Evolutionary conservation across 805 yeast genomes (phyloP).

Genomic region (Metschnikowia peoriensis): DNA sequence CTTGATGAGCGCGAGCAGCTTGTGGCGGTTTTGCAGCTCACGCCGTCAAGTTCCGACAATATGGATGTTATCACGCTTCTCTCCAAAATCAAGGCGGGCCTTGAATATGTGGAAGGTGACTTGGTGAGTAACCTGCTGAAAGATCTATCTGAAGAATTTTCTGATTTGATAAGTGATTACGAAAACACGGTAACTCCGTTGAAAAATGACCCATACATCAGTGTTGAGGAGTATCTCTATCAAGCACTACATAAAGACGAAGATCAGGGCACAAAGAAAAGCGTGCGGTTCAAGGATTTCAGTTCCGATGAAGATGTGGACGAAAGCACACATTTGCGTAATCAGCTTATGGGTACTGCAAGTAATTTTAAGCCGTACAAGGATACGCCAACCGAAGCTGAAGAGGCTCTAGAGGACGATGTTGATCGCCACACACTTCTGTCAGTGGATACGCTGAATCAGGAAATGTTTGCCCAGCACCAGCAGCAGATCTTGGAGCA

Average conservation of each 20-base stretch:
- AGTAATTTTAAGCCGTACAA: conserved; percentile 33
- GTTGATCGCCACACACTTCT: conserved; percentile 20
- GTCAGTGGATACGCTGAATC: conserved; percentile 33
- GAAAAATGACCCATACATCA: conserved; percentile 27
- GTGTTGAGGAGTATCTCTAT: conserved; percentile 31
- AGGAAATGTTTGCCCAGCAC: conserved; percentile 42
- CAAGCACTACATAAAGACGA: conserved; percentile 2
- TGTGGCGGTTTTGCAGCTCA: conserved; percentile 27
- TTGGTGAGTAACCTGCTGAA: conserved; percentile 10
- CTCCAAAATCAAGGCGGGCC: conserved; percentile 25
- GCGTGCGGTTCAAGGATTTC: conserved; percentile 41
- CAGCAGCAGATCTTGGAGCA: conserved; percentile 41
- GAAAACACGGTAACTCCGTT: conserved; percentile 18
- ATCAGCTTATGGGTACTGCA: conserved; percentile 36
- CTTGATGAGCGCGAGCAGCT: conserved; percentile 36
- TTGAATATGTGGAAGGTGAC: conserved; percentile 32
- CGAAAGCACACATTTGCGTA: conserved; percentile 22
- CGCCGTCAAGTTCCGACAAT: conserved; percentile 41
- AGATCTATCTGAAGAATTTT: conserved; percentile 3
- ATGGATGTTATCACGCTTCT: conserved; percentile 33
- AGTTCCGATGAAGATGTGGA: conserved; percentile 21
- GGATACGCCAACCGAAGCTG: conserved; percentile 19
- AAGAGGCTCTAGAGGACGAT: conserved; percentile 18
- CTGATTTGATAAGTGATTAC: conserved; percentile 17
- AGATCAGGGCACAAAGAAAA: conserved; percentile 20